Evolutionary conservation across 495 filamentous ascomycete genomes (phyloP).

Genomic region (Penicillium chermesinum): DNA sequence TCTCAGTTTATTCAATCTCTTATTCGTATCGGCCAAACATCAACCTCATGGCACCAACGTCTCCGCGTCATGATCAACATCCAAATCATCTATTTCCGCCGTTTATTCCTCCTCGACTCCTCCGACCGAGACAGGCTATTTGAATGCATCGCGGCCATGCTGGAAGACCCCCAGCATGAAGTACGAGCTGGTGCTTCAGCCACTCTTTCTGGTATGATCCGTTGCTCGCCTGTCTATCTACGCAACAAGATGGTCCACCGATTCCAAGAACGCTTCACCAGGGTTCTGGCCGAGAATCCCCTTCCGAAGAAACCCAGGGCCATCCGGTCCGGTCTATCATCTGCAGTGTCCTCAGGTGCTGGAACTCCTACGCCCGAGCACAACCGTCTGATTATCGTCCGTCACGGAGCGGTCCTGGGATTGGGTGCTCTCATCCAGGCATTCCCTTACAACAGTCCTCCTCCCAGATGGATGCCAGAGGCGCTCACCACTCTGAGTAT

Average conservation of each 20-base stretch:
- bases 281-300: conserved; percentile 70
- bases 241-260: conserved; percentile 69
- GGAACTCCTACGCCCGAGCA: conserved; percentile 77
- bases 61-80: conserved; percentile 98
- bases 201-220: conserved; percentile 94
- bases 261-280: conserved; percentile 74
- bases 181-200: conserved; percentile 88
- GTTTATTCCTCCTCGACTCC: conserved; percentile 83
- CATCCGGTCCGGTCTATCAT: conserved; percentile 31
- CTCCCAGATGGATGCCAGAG: conserved; percentile 89
- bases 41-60: conserved; percentile 93
- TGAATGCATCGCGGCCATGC: conserved; percentile 87
- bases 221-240: conserved; percentile 82
- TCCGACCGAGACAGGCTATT: conserved; percentile 75
- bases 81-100: conserved; percentile 97
- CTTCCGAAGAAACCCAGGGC: conserved; percentile 68
- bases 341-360: conserved; percentile 53
- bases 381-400: conserved; percentile 68
- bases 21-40: conserved; percentile 81
- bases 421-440: conserved; percentile 88
- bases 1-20: conserved; percentile 76
- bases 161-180: conserved; percentile 86
- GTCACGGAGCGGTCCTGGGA: conserved; percentile 90
- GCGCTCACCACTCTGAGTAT: conserved; percentile 81
- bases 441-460: conserved; percentile 94